Base-by-base conservation (phyloP, 2,329 filamentous ascomycete species). In the Trichoderma breve region DNA sequence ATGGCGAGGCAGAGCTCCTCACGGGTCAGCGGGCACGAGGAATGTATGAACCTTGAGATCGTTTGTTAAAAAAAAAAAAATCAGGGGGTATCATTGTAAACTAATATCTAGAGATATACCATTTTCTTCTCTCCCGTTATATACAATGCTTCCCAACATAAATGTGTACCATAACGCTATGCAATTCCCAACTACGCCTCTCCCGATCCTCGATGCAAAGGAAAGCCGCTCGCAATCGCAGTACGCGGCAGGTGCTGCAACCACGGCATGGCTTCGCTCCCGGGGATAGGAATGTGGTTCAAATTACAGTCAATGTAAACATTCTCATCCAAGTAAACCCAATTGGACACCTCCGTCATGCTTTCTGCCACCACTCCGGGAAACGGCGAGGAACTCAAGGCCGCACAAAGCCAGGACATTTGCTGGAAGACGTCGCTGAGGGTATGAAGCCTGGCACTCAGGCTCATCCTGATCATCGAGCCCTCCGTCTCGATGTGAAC, bases 1-100 rank as follows among this genome's bases (percentile, higher is more conserved):
- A 84, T 67, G 87, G 84, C 0, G 83, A 86, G 67, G 85, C 89
- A 0, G 86, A 89, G 60, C 79, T 89, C 14, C 78, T 91, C 62
- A 89, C 85, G 26, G 88, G 88, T 1, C 81, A 78, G 3, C 83
- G 86, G 69, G 87, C 88, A 2, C 80, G 71, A 2, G 83, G 84
- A 6, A 83, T 89, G 2, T 90, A 87, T 81, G 81, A 88, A 57
- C 88, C 88, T 36, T 83, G 71, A 73, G 3, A 36, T 21, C 5
- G 18, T 62, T 1, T 26, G 36, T 14, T 21, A 51, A 60, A 9
- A 12, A 14, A 53, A 14, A 53, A 28, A 15, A 21, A 60, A 18
- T 11, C 55, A 61, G 61, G 61, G 70, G 73, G 73, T 74, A 74
- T 74, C 68, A 72, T 73, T 43, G 15, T 58, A 21, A 71, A 70